Conservation (phyloP, 129 eudicot genomes). For the Apium graveolens region DNA sequence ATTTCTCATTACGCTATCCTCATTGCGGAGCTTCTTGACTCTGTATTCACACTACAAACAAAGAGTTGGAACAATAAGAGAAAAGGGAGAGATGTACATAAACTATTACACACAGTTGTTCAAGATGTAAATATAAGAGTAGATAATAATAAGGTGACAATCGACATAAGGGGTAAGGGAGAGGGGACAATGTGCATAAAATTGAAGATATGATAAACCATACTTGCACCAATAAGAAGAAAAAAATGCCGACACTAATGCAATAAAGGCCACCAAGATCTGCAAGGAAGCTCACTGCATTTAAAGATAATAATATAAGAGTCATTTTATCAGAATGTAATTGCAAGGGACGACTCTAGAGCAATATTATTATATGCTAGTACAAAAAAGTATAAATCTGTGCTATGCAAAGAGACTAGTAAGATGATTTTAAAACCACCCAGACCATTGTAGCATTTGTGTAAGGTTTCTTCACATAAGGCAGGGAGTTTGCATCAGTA, state of each 20-base stretch:
- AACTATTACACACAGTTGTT: background rate
- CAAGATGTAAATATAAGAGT: background rate
- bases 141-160: background rate
- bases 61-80: background rate
- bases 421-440: background rate
- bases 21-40: slow-evolving; percentile 68
- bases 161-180: background rate
- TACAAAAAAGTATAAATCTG: background rate
- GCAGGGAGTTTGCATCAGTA: background rate
- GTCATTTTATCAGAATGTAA: slow-evolving; percentile 2
- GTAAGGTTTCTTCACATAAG: background rate
- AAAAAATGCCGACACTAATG: slow-evolving; percentile 67
- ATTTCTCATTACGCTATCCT: slow-evolving; percentile 55
- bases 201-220: slow-evolving; percentile 24
- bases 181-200: background rate
- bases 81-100: background rate
- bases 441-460: background rate
- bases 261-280: slow-evolving; percentile 90
- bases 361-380: background rate
- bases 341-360: background rate
- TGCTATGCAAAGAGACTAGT: background rate
- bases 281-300: slow-evolving; percentile 94
- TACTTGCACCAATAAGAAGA: slow-evolving; percentile 87
- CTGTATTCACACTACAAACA: slow-evolving; percentile 68
- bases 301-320: slow-evolving; percentile 24